phyloP scores from a whole-genome alignment of 106 monocot species.

The Ottelia alismoides region DNA sequence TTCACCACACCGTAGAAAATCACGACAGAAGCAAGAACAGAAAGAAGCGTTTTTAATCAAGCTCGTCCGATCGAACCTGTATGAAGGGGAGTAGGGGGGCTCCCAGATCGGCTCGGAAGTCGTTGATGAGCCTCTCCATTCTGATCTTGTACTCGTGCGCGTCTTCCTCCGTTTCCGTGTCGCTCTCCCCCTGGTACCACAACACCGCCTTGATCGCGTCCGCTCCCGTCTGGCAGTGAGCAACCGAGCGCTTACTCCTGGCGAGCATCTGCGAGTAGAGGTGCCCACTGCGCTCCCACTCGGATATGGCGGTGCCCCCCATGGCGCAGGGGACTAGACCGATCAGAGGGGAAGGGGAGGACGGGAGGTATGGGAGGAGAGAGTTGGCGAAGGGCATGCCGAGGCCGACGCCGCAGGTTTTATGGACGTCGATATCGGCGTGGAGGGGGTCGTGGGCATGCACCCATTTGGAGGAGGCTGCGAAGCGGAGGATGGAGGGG shows the following conservation, averaged over 20 bases:
- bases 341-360: not conserved
- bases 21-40: too few species aligned
- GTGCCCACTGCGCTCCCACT: slow-evolving; percentile 36
- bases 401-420: slow-evolving; percentile 64
- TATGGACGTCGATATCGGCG: slow-evolving; percentile 46
- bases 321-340: slow-evolving; percentile 64
- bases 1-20: too few species aligned
- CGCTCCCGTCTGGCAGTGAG: not conserved
- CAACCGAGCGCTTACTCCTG: slow-evolving; percentile 27
- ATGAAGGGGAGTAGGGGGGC: slow-evolving; percentile 41
- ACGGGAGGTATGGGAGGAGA: slow-evolving; percentile 8
- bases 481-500: slow-evolving; percentile 50
- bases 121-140: slow-evolving; percentile 43
- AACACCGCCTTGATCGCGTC: slow-evolving; percentile 44
- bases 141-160: slow-evolving; percentile 25
- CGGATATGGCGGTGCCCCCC: slow-evolving; percentile 47
- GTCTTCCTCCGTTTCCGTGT: slow-evolving; percentile 19
- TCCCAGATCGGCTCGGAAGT: slow-evolving; percentile 44
- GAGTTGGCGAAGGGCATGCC: slow-evolving; percentile 69
- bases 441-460: slow-evolving; percentile 57
- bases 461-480: slow-evolving; percentile 31
- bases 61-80: too few species aligned
- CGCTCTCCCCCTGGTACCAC: slow-evolving; percentile 96
- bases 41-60: too few species aligned
- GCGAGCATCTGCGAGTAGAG: slow-evolving; percentile 46